Evolutionary conservation across 2,329 filamentous ascomycete species (phyloP).

Genomic region (Akanthomyces lecanii): DNA sequence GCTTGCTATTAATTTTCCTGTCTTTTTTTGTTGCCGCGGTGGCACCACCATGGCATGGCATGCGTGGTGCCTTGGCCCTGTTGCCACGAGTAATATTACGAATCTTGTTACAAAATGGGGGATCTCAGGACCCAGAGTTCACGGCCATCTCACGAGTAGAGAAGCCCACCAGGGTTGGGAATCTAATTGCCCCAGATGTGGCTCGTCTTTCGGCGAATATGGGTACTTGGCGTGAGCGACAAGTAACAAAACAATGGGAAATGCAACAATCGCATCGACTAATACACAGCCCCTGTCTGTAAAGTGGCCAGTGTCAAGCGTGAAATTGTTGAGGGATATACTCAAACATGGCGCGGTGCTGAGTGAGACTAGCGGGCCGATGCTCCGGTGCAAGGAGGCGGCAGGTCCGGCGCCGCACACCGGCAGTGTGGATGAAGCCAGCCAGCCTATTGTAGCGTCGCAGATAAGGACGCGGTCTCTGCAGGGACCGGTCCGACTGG

Average conservation of each 20-base stretch:
- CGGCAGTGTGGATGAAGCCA: background rate
- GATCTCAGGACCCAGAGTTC: background rate
- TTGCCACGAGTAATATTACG: no score
- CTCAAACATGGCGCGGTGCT: background rate
- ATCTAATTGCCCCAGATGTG: background rate
- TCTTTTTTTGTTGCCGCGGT: no score
- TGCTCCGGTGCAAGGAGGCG: slow-evolving; percentile 9
- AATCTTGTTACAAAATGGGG: no score
- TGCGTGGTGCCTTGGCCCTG: no score
- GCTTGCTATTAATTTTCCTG: no score
- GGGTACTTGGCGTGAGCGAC: background rate
- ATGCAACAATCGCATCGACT: background rate
- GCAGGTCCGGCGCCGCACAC: slow-evolving; percentile 7
- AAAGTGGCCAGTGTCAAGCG: background rate
- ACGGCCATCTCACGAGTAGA: background rate
- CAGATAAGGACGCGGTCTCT: slow-evolving; percentile 2
- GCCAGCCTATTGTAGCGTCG: background rate
- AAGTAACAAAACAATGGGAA: background rate
- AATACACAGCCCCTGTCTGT: background rate
- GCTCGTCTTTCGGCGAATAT: background rate
- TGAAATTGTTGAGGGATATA: slow-evolving; percentile 13
- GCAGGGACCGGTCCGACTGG: slow-evolving; percentile 8
- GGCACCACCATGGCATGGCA: no score
- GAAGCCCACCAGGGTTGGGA: background rate
- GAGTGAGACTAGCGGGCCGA: slow-evolving; percentile 15